Base-by-base conservation (phyloP, 129 eudicot species). In the Lonicera japonica region DNA sequence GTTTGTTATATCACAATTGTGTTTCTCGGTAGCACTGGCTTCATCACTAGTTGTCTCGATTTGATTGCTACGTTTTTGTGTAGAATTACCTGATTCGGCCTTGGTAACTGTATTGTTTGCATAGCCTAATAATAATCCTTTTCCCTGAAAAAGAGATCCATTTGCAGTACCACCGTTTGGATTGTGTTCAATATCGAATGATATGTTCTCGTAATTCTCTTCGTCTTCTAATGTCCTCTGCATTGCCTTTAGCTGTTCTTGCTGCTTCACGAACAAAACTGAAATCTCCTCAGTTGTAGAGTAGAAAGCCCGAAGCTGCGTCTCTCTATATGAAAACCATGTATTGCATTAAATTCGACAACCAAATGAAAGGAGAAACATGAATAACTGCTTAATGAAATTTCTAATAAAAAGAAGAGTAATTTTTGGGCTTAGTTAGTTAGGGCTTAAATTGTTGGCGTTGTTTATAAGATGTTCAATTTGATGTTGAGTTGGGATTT, bases 211-310 rank as follows among this genome's bases (percentile, higher is more conserved):
- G 41, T 88, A 88, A 56, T 94, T 83, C 66, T 94, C 99, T 58
- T 94, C 92, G 38, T 94, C 99, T 77, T 94, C 96, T 43, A 94
- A 75, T 23, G 99, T 85, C 69, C 74, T 88, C 66, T 88, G 99
- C 96, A 94, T 94, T 6, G 91, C 55, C 64, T 88, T 94, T 17
- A 94, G 79, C 72, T 94, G 99, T 64, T 94, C 95, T 72, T 94
- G 99, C 75, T 94, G 99, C 79, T 94, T 94, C 53, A 88, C 53
- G 65, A 94, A 88, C 36, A 94, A 65, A 47, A 25, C 58, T 48
- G 86, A 80, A 61, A 94, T 88, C 75, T 85, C 96, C 81, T 88
- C 96, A 3, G 99, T 94, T 22, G 96, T 94, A 54, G 99, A 94
- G 63, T 94, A 94, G 72, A 94, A 94, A 21, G 99, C 88, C 64